Percentiles rank a stretch among this genome's conserved stretches.
Conservation (phyloP, 1,284 basidiomycete genomes). For the Cryptococcus sp. region DNA sequence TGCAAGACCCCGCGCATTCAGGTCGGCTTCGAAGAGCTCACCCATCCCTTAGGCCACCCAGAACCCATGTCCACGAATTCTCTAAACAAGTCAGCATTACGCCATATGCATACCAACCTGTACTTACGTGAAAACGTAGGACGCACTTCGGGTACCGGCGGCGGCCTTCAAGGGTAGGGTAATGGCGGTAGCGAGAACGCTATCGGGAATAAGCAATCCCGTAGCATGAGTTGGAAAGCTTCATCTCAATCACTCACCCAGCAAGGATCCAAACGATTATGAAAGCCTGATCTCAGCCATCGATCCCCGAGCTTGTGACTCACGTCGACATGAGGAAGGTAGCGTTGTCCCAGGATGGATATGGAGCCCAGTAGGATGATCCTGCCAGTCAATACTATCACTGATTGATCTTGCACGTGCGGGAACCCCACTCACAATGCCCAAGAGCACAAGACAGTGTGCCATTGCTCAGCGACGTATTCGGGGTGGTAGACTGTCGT, state of each 20-base stretch:
- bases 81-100: conserved; percentile 7
- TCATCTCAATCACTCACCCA: conserved; percentile 5
- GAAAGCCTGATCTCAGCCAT: conserved; percentile 21
- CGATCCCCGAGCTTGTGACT: conserved; percentile 4
- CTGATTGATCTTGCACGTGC: too few relatives aligned
- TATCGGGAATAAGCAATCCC: neutral
- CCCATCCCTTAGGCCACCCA: conserved; percentile 40
- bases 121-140: conserved; percentile 27
- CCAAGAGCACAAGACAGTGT: conserved; percentile 42
- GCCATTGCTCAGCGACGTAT: conserved; percentile 26
- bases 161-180: conserved; percentile 44
- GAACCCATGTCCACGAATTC: conserved; percentile 43
- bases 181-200: conserved; percentile 44
- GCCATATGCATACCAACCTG: too few relatives aligned
- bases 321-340: conserved; percentile 34
- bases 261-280: conserved; percentile 27
- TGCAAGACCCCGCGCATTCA: conserved; percentile 1
- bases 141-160: conserved; percentile 31
- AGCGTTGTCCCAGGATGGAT: conserved; percentile 37
- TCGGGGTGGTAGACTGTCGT: conserved; percentile 22
- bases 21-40: conserved; percentile 3
- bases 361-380: conserved; percentile 43
- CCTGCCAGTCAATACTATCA: conserved; percentile 9
- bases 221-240: too few relatives aligned
- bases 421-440: conserved; percentile 26